These are phyloP conservation scores for Suhomyces tanzawaensis DNA, from an alignment of 805 yeast species.

Conservation along the genomic window DNA sequence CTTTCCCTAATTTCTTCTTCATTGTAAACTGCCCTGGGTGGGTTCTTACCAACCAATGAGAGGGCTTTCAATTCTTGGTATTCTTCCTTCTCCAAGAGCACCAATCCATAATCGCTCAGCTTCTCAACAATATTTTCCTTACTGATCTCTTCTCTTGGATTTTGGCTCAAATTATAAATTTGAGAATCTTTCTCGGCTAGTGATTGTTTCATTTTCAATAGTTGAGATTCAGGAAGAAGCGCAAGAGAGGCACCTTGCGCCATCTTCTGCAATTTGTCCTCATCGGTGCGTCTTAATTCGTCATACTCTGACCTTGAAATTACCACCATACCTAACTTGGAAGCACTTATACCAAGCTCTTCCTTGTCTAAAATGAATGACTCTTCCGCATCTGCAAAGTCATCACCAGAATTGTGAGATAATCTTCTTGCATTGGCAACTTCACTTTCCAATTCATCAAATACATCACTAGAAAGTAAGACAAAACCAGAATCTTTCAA, in stretches of 20 bases:
- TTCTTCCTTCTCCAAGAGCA: conserved; percentile 27
- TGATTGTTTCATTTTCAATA: conserved; percentile 18
- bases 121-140: conserved; percentile 22
- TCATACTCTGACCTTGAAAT: conserved; percentile 19
- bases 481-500: conserved; percentile 7
- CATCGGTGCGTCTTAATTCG: conserved; percentile 14
- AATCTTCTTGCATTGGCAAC: not conserved
- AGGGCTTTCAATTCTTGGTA: conserved; percentile 25
- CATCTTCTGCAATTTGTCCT: conserved; percentile 15
- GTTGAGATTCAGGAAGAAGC: conserved; percentile 24
- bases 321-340: conserved; percentile 24
- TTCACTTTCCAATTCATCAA: conserved; percentile 4
- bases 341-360: conserved; percentile 26
- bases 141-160: conserved; percentile 10
- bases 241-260: conserved; percentile 21
- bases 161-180: conserved; percentile 19
- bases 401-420: conserved; percentile 5
- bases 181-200: conserved; percentile 32
- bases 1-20: conserved; percentile 20
- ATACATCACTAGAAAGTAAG: conserved; percentile 9
- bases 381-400: conserved; percentile 29
- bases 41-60: conserved; percentile 16
- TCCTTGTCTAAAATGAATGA: conserved; percentile 26
- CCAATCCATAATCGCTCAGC: conserved; percentile 32
- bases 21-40: conserved; percentile 8